Evolutionary conservation across 176 grass and related monocot species (phyloP), one percentile per base, ranked within the genome.

Genomic region (Typha latifolia): DNA sequence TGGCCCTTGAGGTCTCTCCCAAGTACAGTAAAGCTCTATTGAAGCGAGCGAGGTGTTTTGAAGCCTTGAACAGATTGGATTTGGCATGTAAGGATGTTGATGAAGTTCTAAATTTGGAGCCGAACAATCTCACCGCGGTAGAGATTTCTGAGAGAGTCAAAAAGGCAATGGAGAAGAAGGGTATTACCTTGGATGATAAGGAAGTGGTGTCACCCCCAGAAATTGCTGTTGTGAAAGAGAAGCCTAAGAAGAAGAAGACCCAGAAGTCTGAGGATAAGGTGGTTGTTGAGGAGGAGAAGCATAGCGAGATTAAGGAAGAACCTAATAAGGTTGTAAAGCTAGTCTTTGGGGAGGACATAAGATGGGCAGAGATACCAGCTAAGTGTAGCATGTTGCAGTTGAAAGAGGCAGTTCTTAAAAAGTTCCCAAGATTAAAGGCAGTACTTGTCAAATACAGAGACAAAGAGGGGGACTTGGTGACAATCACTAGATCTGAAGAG

Each of bases 261-360:
- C 71, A 37, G 2, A 67, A 84, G 24, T 52, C 69, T 57, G 52
- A 57, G 0, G 2, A 68, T 1, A 87, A 82, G 55, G 48, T 29
- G 0, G 52, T 79, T 0, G 79, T 70, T 21, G 71, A 79, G 63
- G 75, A 62, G 48, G 62, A 78, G 18, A 72, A 43, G 57, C 18
- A 64, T 56, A 61, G 66, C 29, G 51, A 69, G 49, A 66, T 81
- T 68, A 72, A 76, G 64, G 74, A 84, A 69, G 85, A 86, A 63
- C 72, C 78, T 47, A 77, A 69, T 0, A 86, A 64, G 64, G 80
- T 79, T 48, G 85, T 86, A 71, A 97, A 97, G 75, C 64, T 97
- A n/a, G 85, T 97, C 49, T 80, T 89, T 20, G 85, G 82, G 10
- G 85, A 97, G 75, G 93, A 97, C 79, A 92, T 97, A 70, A 91